Evolutionary conservation across 164 flowering plant genomes (phyloP).

Genomic region (Cinnamomum chago): DNA sequence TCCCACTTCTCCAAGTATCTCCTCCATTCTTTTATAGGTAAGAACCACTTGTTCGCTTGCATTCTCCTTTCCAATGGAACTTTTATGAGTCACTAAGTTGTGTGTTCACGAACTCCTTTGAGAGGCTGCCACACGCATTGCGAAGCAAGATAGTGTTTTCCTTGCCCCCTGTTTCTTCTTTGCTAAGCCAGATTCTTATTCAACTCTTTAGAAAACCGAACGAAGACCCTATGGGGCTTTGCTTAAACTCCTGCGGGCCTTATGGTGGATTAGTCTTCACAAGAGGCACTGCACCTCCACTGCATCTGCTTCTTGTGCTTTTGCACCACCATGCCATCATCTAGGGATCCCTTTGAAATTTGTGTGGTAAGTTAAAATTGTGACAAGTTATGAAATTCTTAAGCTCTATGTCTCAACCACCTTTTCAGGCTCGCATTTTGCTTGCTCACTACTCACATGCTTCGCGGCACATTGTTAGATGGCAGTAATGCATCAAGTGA

Average conservation of each 20-base stretch:
- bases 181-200: slow-evolving; percentile 50
- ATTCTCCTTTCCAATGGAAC: too few relatives aligned
- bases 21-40: too few relatives aligned
- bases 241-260: slow-evolving; percentile 56
- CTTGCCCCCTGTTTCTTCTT: slow-evolving; percentile 42
- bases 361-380: slow-evolving; percentile 17
- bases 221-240: slow-evolving; percentile 45
- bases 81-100: too few relatives aligned
- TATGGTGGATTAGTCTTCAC: slow-evolving; percentile 44
- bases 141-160: slow-evolving; percentile 42
- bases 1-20: slow-evolving; percentile 37
- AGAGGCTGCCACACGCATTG: slow-evolving; percentile 56
- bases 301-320: slow-evolving; percentile 7
- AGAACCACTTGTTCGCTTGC: too few relatives aligned
- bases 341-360: slow-evolving; percentile 9
- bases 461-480: not conserved
- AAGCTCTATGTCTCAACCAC: slow-evolving; percentile 32
- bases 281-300: slow-evolving; percentile 9
- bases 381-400: slow-evolving; percentile 11
- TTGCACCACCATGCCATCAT: slow-evolving; percentile 15
- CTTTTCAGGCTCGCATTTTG: slow-evolving; percentile 23
- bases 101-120: too few relatives aligned
- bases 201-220: slow-evolving; percentile 48
- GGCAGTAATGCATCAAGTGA: slow-evolving; percentile 3
- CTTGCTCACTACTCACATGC: slow-evolving; percentile 1